phyloP scores from a whole-genome alignment of 2,329 filamentous ascomycete species.

The Sporothrix protearum region DNA sequence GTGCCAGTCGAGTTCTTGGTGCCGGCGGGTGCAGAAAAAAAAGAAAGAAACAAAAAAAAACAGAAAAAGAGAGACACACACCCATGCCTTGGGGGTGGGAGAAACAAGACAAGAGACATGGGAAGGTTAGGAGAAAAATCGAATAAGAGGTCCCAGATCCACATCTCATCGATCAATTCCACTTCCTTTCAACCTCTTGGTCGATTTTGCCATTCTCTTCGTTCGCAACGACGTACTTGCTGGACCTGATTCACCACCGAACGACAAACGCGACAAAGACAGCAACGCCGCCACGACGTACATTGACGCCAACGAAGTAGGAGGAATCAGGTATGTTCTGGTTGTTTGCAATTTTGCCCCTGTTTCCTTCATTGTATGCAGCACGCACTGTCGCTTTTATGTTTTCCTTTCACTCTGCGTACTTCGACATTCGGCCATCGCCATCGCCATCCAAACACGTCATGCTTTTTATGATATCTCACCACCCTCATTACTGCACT shows the following conservation, averaged over 20 bases:
- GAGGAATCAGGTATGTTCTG: not conserved
- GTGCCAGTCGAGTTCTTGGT: conserved; percentile 3
- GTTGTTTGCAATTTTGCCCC: not conserved
- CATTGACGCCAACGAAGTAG: not conserved
- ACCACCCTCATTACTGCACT: not conserved
- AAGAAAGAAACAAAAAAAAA: not conserved
- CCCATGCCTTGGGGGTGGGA: not conserved
- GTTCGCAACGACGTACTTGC: not conserved
- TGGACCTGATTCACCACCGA: not conserved
- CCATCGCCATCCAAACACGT: not conserved
- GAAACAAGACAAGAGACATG: not conserved
- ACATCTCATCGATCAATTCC: conserved; percentile 6
- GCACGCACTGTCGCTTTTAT: not conserved
- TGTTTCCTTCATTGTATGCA: not conserved
- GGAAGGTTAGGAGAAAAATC: not conserved
- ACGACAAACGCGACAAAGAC: not conserved
- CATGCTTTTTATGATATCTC: not conserved
- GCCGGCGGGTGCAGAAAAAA: not conserved
- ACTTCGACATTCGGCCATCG: no score
- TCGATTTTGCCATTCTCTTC: conserved; percentile 7
- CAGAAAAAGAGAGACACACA: not conserved
- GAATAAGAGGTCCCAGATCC: conserved; percentile 22
- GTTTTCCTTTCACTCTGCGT: not conserved
- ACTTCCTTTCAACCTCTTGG: conserved; percentile 8
- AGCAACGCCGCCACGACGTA: not conserved